Evolutionary conservation across 129 eudicot genomes (phyloP).

Genomic region (Tagetes erecta): DNA sequence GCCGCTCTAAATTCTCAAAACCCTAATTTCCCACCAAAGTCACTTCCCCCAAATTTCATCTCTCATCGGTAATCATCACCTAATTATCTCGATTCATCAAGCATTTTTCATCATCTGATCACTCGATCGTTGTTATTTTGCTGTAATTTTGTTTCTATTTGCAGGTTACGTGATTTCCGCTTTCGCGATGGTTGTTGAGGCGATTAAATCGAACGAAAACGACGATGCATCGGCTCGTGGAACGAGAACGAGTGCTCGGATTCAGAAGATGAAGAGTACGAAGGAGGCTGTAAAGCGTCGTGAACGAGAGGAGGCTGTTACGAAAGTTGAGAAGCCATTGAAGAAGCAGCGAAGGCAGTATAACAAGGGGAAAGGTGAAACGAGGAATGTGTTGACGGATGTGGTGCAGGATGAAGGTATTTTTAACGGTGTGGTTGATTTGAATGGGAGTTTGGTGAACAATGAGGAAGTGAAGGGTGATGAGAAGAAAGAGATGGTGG

Average conservation of each 20-base stretch:
- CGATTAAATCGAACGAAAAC: neutral
- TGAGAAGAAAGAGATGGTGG: neutral
- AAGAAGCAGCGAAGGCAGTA: neutral
- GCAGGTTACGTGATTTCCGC: neutral
- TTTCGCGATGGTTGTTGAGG: neutral
- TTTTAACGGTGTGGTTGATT: neutral
- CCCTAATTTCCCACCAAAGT: slow-evolving; percentile 8
- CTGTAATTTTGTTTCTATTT: neutral
- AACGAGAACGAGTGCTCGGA: slow-evolving; percentile 10
- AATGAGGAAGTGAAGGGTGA: neutral
- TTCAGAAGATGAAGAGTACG: neutral
- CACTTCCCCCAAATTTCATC: neutral
- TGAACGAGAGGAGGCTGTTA: neutral
- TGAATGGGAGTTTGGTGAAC: neutral
- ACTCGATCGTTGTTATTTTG: neutral
- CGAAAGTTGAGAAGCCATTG: neutral
- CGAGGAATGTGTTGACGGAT: slow-evolving; percentile 17
- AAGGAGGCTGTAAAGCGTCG: neutral
- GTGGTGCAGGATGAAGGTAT: slow-evolving; percentile 5
- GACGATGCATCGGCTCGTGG: neutral
- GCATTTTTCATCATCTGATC: neutral
- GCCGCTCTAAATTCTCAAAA: slow-evolving; percentile 18
- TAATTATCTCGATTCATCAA: neutral
- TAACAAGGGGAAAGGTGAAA: neutral
- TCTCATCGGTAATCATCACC: neutral